A percentile compares a stretch with the other conserved stretches of the same genome.
phyloP scores from a whole-genome alignment of 1,284 basidiomycete species.

The Coniferiporia sulphurascens region DNA sequence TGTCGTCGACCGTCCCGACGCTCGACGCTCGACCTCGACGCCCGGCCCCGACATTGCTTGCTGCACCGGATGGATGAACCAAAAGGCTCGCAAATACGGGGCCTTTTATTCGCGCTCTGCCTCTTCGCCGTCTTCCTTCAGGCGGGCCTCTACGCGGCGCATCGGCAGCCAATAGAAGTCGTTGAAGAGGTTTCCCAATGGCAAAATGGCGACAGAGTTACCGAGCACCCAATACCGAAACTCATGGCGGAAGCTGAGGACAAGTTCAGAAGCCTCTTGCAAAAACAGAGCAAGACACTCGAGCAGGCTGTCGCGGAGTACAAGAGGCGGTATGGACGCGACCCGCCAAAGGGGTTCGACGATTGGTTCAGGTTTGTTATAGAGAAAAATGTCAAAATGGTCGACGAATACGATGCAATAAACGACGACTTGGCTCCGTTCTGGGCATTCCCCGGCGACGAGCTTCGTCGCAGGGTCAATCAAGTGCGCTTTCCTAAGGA shows the following conservation, averaged over 20 bases:
- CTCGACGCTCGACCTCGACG: neutral
- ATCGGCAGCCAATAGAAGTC: constrained; percentile 18
- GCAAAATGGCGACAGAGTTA: constrained; percentile 2
- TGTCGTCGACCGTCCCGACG: neutral
- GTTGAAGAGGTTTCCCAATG: constrained; percentile 14
- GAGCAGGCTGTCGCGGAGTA: constrained; percentile 76
- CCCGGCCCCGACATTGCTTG: neutral
- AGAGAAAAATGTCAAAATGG: constrained; percentile 69
- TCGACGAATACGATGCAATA: constrained; percentile 91
- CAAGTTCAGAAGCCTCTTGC: constrained; percentile 61
- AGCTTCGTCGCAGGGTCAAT: constrained; percentile 65
- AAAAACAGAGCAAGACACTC: constrained; percentile 72
- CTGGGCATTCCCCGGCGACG: constrained; percentile 65
- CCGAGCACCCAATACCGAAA: constrained; percentile 72
- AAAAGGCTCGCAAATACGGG: constrained; percentile 26
- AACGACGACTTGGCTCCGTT: constrained; percentile 78
- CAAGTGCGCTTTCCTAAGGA: constrained; percentile 42
- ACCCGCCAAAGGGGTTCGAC: constrained; percentile 88
- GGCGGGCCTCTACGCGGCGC: constrained; percentile 47
- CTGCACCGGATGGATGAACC: neutral
- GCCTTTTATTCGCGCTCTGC: constrained; percentile 41
- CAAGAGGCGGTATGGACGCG: constrained; percentile 63
- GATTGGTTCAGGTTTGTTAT: constrained; percentile 83
- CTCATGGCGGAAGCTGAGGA: constrained; percentile 78
- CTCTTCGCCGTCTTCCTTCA: constrained; percentile 53